These are phyloP conservation scores for Cladosporium sp. DNA, from an alignment of 2,329 filamentous ascomycete species.

Conservation along the genomic window DNA sequence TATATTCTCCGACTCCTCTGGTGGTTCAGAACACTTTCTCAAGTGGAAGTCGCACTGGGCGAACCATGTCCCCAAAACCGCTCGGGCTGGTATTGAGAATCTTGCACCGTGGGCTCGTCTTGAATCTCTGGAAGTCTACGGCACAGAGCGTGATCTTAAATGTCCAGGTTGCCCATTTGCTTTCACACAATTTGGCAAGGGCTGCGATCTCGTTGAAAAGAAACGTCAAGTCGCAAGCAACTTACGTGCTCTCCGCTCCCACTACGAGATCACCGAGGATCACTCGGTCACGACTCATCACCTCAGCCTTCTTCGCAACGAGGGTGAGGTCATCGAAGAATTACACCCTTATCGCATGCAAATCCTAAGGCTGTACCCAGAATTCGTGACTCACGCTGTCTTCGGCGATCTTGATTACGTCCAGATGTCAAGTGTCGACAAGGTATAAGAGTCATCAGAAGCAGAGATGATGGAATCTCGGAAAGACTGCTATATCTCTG, in stretches of 20 bases:
- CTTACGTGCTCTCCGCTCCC: too few species aligned
- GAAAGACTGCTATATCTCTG: too few species aligned
- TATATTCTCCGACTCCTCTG: background rate
- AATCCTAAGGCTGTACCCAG: slow-evolving; percentile 1
- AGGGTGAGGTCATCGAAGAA: background rate
- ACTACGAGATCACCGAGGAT: too few species aligned
- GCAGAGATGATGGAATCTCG: too few species aligned
- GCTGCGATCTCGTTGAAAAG: background rate
- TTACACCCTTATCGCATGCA: background rate
- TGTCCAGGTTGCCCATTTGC: background rate
- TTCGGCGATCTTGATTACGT: background rate
- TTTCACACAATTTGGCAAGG: background rate
- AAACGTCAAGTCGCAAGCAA: background rate
- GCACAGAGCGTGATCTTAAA: background rate
- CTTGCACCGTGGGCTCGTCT: background rate
- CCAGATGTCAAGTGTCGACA: background rate
- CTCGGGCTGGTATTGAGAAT: background rate
- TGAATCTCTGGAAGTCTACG: background rate
- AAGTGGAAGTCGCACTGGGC: background rate
- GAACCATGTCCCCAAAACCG: background rate
- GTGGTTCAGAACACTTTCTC: background rate
- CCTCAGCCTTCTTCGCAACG: background rate
- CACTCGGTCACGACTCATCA: background rate
- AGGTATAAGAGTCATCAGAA: too few species aligned
- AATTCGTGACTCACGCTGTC: background rate